Evolutionary conservation across 2,329 filamentous ascomycete species (phyloP).

Genomic region (Fusarium sacchari): DNA sequence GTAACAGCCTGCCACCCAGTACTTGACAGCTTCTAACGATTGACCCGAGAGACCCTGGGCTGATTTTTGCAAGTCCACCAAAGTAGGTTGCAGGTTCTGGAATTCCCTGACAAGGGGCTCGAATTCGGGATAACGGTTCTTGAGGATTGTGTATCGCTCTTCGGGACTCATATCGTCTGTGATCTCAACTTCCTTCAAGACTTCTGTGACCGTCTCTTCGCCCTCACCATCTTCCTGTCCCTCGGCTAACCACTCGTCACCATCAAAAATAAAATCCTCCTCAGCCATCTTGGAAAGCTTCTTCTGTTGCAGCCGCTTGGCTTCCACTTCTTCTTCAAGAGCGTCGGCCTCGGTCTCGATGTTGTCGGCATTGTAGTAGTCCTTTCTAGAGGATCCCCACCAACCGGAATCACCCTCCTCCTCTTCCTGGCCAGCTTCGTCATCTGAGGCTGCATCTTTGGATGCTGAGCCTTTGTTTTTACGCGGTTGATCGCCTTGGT

Average conservation of each 20-base stretch:
- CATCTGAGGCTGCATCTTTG: slow-evolving; percentile 54
- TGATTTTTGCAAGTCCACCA: slow-evolving; percentile 67
- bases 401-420: slow-evolving; percentile 71
- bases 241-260: slow-evolving; percentile 80
- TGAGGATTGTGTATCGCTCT: slow-evolving; percentile 79
- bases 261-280: slow-evolving; percentile 92
- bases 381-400: slow-evolving; percentile 88
- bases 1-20: slow-evolving; percentile 85
- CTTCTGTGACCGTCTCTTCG: slow-evolving; percentile 78
- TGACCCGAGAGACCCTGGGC: slow-evolving; percentile 62
- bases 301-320: slow-evolving; percentile 88
- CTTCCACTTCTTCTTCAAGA: slow-evolving; percentile 91
- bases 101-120: slow-evolving; percentile 86
- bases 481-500: slow-evolving; percentile 51
- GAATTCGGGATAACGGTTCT: slow-evolving; percentile 89
- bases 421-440: slow-evolving; percentile 65
- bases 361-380: slow-evolving; percentile 91
- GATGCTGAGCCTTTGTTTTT: slow-evolving; percentile 41
- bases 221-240: slow-evolving; percentile 61
- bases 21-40: slow-evolving; percentile 74
- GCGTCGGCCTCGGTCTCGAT: slow-evolving; percentile 75
- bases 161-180: slow-evolving; percentile 80
- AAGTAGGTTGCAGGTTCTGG: slow-evolving; percentile 72
- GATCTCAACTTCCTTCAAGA: slow-evolving; percentile 85
- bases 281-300: slow-evolving; percentile 89